Conservation (phyloP, 2,329 filamentous ascomycete species). For the Aureobasidium sp. region DNA sequence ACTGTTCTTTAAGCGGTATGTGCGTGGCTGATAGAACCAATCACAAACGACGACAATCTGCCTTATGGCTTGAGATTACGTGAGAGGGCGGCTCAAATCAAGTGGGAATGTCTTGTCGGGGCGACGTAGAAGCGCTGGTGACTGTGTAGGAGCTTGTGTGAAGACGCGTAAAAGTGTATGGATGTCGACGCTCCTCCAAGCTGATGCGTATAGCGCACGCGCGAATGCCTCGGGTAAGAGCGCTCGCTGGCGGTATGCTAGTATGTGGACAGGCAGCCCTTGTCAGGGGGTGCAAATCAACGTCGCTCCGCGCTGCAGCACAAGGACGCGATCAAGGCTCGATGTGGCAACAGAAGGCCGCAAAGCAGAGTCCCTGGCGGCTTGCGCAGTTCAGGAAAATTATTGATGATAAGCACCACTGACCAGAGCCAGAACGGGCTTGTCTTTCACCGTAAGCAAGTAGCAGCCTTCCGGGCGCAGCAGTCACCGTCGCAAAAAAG, state of each 20-base stretch:
- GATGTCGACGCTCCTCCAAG: not conserved
- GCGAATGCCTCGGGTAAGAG: not conserved
- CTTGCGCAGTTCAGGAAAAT: not conserved
- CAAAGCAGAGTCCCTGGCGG: conserved; percentile 9
- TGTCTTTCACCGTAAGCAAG: conserved; percentile 12
- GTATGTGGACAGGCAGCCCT: not conserved
- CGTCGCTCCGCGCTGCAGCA: conserved; percentile 6
- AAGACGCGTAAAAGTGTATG: conserved; percentile 7
- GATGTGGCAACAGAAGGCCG: conserved; percentile 12
- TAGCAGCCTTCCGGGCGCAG: conserved; percentile 11
- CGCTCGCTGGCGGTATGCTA: conserved; percentile 7
- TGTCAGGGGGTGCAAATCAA: not conserved
- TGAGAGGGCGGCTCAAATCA: conserved; percentile 13
- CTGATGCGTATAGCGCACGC: not conserved
- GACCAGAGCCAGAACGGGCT: conserved; percentile 12
- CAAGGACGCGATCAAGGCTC: conserved; percentile 11
- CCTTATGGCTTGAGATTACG: conserved; percentile 15
- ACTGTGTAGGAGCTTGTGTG: conserved; percentile 7
- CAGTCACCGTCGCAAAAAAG: conserved; percentile 16
- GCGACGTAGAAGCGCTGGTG: conserved; percentile 5
- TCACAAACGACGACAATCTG: conserved; percentile 15
- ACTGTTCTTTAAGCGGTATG: conserved; percentile 8
- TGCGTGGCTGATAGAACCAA: conserved; percentile 3
- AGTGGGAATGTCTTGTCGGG: conserved; percentile 13
- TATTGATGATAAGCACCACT: conserved; percentile 15